Percentiles rank a stretch among this genome's conserved stretches.
These are phyloP conservation scores for Solanum dulcamara DNA, from an alignment of 257 asterid species.

Conservation along the genomic window DNA sequence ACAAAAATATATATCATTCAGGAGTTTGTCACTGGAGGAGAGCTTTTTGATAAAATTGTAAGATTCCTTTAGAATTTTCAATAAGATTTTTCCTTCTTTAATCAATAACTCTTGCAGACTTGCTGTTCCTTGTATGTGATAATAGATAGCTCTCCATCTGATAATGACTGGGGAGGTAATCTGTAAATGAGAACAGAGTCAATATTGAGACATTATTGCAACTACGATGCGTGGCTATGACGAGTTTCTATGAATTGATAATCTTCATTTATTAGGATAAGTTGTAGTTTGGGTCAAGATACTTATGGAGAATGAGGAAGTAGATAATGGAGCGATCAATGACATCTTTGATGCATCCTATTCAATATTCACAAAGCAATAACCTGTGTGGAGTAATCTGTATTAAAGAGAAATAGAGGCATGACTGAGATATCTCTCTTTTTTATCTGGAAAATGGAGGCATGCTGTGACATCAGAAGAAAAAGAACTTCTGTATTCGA, in stretches of 20 bases:
- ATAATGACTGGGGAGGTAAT: background rate
- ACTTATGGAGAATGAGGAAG: background rate
- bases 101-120: background rate
- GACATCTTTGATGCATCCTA: background rate
- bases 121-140: background rate
- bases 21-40: constrained; percentile 91
- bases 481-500: background rate
- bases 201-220: background rate
- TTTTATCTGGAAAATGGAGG: background rate
- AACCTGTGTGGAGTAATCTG: background rate
- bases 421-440: background rate
- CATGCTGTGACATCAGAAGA: background rate
- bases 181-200: background rate
- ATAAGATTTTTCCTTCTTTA: background rate
- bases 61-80: constrained; percentile 11
- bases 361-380: background rate
- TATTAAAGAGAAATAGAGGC: background rate
- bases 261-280: background rate
- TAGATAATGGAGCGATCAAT: background rate
- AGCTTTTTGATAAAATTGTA: constrained; percentile 82
- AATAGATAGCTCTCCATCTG: background rate
- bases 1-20: constrained; percentile 67
- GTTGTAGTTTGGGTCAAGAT: background rate
- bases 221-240: background rate
- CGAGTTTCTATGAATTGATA: background rate